These are phyloP conservation scores for Boletus tomentosulus DNA, from an alignment of 768 basidiomycete species.

Conservation along the genomic window DNA sequence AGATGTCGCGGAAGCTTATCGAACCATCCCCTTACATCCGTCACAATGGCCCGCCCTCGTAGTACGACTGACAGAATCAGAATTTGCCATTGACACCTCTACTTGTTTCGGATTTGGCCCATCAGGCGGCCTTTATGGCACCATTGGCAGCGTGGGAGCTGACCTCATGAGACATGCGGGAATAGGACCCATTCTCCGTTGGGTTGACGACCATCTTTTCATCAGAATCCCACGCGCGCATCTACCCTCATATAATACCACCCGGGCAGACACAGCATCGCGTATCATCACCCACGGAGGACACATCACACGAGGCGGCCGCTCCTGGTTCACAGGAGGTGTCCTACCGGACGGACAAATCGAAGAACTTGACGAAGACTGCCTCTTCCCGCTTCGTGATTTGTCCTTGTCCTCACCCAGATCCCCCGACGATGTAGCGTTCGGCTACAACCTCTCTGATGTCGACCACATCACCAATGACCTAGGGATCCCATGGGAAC, in stretches of 20 bases:
- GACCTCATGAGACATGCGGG: neutral
- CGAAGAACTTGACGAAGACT: neutral
- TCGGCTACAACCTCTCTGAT: neutral
- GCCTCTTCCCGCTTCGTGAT: neutral
- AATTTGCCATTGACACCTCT: conserved; percentile 7
- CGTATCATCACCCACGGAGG: too few species aligned
- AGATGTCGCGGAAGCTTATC: conserved; percentile 1
- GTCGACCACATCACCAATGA: neutral
- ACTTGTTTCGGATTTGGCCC: neutral
- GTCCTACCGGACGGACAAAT: too few species aligned
- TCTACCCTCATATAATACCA: too few species aligned
- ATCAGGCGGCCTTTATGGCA: neutral
- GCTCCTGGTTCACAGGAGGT: neutral
- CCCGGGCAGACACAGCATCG: neutral
- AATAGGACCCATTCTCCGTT: neutral
- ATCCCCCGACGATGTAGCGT: neutral
- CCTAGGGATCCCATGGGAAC: neutral
- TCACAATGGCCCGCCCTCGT: conserved; percentile 37
- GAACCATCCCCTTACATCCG: conserved; percentile 26
- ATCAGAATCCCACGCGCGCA: neutral
- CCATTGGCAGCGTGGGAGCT: neutral
- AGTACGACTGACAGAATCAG: conserved; percentile 8
- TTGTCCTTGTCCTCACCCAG: neutral
- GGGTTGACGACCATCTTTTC: conserved; percentile 9
- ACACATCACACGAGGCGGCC: neutral